Evolutionary conservation across 139 green algal genomes (phyloP), one percentile per base, ranked within the genome.

Genomic region (Chlamydomonas sp.): DNA sequence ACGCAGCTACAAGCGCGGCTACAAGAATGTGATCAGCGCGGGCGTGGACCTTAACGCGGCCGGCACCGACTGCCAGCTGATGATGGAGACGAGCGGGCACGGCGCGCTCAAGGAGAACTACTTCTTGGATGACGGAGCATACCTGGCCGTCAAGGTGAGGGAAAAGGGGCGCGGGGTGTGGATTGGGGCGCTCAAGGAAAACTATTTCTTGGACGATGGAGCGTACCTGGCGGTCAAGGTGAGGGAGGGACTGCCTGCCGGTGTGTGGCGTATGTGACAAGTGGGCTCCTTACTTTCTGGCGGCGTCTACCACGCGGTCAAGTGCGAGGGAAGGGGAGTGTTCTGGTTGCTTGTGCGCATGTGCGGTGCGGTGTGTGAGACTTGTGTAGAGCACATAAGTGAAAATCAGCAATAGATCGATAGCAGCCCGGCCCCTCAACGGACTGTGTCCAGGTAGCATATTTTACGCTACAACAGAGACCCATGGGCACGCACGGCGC

Each of bases 21-120:
- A 99, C 94, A 98, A 98, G 91, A 99, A 99, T 89, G 96, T 99
- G 3, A 99, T 99, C 85, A 91, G 95, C 89, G 97, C 98, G 91
- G 96, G 96, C 63, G 87, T 97, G 6, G 90, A 97, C 91, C 93
- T 98, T 31, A 98, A 98, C 83, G 81, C 91, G 58, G 63, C 89
- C 68, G 97, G 97, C 20, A 91, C 93, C 69, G 92, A 97, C 67
- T 96, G 91, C 77, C 91, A 96, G 57, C 94, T 99, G 49, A 99
- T 99, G 95, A 99, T 99, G 95, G 98, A 99, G 90, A 99, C 98
- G 58, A 96, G 80, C 74, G 97, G 97, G 17, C 98, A 99, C 84
- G 98, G 98, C 4, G 98, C 98, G 3, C 92, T 98, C 87, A 94
- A 96, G 85, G 96, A 98, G 74, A 99, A 99, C 91, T 95, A 95